Conservation (phyloP, 495 filamentous ascomycete genomes). For the Aspergillus indologenus region DNA sequence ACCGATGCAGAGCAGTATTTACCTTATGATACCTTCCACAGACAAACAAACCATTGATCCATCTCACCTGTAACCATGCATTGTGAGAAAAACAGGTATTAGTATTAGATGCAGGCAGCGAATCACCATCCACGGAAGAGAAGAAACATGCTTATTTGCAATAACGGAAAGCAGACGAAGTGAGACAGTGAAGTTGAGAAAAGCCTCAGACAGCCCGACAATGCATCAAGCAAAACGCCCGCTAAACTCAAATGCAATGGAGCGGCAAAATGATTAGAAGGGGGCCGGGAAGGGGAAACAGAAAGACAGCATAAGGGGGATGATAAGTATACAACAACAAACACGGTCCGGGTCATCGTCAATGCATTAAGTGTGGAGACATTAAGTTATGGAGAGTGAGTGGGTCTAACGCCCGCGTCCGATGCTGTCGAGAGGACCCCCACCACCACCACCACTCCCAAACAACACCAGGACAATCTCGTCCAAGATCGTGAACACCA, state of each 20-base stretch:
- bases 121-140: neutral
- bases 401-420: neutral
- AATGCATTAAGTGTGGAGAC: neutral
- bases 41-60: too few relatives aligned
- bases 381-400: too few relatives aligned
- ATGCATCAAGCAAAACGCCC: too few relatives aligned
- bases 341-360: neutral
- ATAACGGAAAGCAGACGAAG: too few relatives aligned
- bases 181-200: too few relatives aligned
- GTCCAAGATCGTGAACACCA: slow-evolving; percentile 75
- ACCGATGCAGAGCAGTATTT: too few relatives aligned
- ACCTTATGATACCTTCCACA: too few relatives aligned
- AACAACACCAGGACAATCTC: slow-evolving; percentile 75
- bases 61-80: too few relatives aligned
- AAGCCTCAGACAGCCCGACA: too few relatives aligned
- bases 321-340: neutral
- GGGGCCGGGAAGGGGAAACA: neutral
- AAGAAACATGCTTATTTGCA: neutral
- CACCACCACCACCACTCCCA: slow-evolving; percentile 36
- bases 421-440: neutral
- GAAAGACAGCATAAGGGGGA: neutral
- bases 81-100: too few relatives aligned
- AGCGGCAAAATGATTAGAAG: too few relatives aligned
- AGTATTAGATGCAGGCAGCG: neutral
- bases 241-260: too few relatives aligned